Evolutionary conservation across 1,284 basidiomycete genomes (phyloP), one percentile per base, ranked within the genome.

Genomic region (Pyrrhoderma lamaoense): DNA sequence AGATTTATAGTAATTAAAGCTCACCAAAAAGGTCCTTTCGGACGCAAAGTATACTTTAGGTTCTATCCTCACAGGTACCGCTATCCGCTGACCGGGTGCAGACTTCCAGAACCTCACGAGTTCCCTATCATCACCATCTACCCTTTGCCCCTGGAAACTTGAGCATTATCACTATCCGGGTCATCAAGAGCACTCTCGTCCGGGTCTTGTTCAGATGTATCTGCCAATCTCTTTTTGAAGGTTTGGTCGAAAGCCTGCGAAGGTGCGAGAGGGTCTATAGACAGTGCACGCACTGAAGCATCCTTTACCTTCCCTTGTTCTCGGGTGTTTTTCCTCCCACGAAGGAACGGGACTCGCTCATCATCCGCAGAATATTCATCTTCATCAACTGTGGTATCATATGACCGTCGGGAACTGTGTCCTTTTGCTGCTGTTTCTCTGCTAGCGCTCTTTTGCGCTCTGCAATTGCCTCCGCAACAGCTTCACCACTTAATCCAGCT

Each of bases 1-100:
- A 31, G 11, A 31, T 5, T 31, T n/a, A n/a, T n/a, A n/a, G n/a
- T n/a, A n/a, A n/a, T n/a, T 46, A 60, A 47, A 11, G 68, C 81
- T 64, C 62, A 86, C 87, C 65, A 90, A 64, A 73, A 89, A 91
- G n/a, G 92, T 94, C 53, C 93, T 76, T 67, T 97, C 95, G 43
- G 90, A 89, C 2, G 95, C 95, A 66, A 98, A 99, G 65, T 96
- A 96, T 5, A 96, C 93, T 70, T 99, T 99, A 35, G 95, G 95
- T 69, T 99, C 95, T 52, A 99, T 80, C 47, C 95, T 81, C 31
- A 99, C 85, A 34, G 95, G 94, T 1, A 99, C 80, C 1, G 92
- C 81, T 54, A 99, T 93, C 58, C 81, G 79, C 73, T 97, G 98
- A 16, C 95, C 95, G 42, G 78, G 71, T 1, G 89, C 86, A 2